Evolutionary conservation across 2,329 filamentous ascomycete species (phyloP), one percentile per base, ranked within the genome.

Genomic region (Paraphoma chrysanthemicola): DNA sequence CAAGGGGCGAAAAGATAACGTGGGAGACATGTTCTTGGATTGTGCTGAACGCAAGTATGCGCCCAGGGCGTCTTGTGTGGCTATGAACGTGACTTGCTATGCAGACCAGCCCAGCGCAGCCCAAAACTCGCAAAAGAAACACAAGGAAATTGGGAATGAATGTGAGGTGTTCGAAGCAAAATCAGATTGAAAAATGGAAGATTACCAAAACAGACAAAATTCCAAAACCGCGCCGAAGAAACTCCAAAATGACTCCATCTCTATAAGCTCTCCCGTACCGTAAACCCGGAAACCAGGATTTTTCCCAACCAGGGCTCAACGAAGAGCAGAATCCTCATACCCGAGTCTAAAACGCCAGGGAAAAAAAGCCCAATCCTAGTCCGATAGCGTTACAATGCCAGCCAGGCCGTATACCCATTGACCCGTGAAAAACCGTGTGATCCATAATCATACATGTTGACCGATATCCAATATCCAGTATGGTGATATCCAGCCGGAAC

Each of bases 181-280:
- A 23, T 23, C 23, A 23, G 23, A 23, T 23, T 23, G 23, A 23
- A 23, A 23, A 23, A 23, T 23, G 23, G 23, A 23, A n/a, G n/a
- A n/a, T n/a, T n/a, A n/a, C n/a, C n/a, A n/a, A n/a, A 23, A 23
- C 3, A 23, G 5, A 7, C 14, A 36, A 29, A 14, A 8, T 18
- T 7, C 47, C 2, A 43, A 31, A 49, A 48, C 14, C 8, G n/a
- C 36, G 47, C 48, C 48, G 42, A 50, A 50, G 50, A 38, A 49
- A 50, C 49, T 55, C 59, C 54, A 55, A 48, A 36, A 36, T 2
- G 39, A 51, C 46, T 48, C 47, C 57, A 46, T 61, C 51, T 52
- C 51, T 60, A 23, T 23, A 44, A 14, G 7, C 46, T 9, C 30
- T 17, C 28, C 43, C 43, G 43, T 45, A 29, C 18, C 39, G 4